phyloP scores from a whole-genome alignment of 768 basidiomycete species.

The Mycena belliarum region DNA sequence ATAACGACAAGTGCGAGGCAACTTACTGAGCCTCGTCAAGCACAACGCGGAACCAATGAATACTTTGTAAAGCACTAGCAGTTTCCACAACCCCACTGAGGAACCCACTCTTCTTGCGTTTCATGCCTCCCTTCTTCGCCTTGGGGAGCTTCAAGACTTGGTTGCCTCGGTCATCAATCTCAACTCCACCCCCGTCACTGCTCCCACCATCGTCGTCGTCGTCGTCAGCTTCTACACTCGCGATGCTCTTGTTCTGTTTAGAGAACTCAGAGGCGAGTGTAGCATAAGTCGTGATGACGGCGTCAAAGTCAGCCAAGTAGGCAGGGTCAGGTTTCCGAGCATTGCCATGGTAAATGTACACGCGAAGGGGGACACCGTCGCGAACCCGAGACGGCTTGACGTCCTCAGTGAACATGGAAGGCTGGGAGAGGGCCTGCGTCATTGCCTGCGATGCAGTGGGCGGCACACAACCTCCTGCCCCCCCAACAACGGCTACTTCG shows the following conservation, averaged over 20 bases:
- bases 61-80: constrained; percentile 85
- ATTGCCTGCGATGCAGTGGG: constrained; percentile 38
- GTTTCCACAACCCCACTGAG: constrained; percentile 42
- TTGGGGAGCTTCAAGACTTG: constrained; percentile 59
- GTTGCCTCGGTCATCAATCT: constrained; percentile 70
- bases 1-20: neutral
- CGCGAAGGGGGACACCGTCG: constrained; percentile 60
- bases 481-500: constrained; percentile 80
- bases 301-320: constrained; percentile 91
- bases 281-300: constrained; percentile 96
- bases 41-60: constrained; percentile 96
- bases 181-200: constrained; percentile 60
- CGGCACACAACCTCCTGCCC: constrained; percentile 52
- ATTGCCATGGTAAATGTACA: constrained; percentile 97
- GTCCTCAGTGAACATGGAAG: constrained; percentile 33
- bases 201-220: constrained; percentile 70
- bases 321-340: constrained; percentile 81
- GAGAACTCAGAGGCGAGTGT: constrained; percentile 95
- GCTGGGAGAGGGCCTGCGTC: constrained; percentile 36
- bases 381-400: constrained; percentile 38
- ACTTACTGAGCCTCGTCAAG: constrained; percentile 95
- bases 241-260: constrained; percentile 74
- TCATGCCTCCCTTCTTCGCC: constrained; percentile 66
- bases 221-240: constrained; percentile 56
- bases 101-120: constrained; percentile 58